Evolutionary conservation across 1,284 basidiomycete genomes (phyloP).

Genomic region (Moesziomyces globuligerus): DNA sequence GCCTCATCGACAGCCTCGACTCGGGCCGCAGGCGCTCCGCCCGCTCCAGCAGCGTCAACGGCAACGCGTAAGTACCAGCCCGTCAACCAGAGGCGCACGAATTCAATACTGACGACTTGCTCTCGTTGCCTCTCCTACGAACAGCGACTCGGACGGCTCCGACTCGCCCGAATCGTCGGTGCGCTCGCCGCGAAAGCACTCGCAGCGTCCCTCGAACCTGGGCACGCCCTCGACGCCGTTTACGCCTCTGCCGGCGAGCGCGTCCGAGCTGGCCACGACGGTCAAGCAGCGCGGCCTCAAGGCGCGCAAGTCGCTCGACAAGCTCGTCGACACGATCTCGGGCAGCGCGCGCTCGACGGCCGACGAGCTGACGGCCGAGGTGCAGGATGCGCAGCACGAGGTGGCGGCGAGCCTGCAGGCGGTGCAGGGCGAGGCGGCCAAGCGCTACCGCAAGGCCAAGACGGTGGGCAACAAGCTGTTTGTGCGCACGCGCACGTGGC

Average conservation of each 20-base stretch:
- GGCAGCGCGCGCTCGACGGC: constrained; percentile 48
- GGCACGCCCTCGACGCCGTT: constrained; percentile 40
- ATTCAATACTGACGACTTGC: constrained; percentile 1
- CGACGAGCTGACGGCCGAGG: constrained; percentile 38
- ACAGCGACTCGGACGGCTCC: constrained; percentile 53
- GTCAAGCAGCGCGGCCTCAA: constrained; percentile 45
- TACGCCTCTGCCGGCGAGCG: constrained; percentile 24
- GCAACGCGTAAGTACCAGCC: constrained; percentile 25
- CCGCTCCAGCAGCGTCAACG: constrained; percentile 49
- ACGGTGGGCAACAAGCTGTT: constrained; percentile 38
- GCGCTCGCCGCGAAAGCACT: constrained; percentile 59
- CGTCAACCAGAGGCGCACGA: background rate
- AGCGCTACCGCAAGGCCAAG: constrained; percentile 38
- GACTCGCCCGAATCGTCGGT: constrained; percentile 49
- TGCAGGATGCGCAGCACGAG: constrained; percentile 47
- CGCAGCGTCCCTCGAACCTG: constrained; percentile 38
- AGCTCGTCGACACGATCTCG: constrained; percentile 46
- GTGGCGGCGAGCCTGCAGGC: constrained; percentile 40
- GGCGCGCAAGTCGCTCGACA: constrained; percentile 53
- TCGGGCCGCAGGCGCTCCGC: constrained; percentile 33
- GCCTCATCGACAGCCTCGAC: constrained; percentile 57
- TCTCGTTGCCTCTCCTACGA: background rate
- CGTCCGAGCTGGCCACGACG: constrained; percentile 22
- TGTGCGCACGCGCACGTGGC: constrained; percentile 37
- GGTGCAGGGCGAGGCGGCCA: constrained; percentile 37